Evolutionary conservation across 2,329 filamentous ascomycete species (phyloP).

Genomic region (Beauveria medogensis): DNA sequence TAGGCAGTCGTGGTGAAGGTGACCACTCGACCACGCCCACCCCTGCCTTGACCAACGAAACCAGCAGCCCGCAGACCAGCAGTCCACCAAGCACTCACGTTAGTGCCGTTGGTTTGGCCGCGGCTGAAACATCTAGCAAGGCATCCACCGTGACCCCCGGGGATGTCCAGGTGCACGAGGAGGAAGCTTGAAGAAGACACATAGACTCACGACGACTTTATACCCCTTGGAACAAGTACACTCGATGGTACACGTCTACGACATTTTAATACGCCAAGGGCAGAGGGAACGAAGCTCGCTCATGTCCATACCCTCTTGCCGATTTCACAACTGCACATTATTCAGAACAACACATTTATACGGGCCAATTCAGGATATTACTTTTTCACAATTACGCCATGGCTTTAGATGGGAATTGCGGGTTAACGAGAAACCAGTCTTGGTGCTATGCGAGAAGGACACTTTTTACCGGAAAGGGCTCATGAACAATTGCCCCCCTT

Average conservation of each 20-base stretch:
- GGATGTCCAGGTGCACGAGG: constrained; percentile 20
- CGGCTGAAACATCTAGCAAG: constrained; percentile 22
- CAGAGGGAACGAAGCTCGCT: constrained; percentile 7
- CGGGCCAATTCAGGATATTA: constrained; percentile 9
- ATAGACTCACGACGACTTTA: constrained; percentile 11
- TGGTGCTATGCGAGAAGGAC: background rate
- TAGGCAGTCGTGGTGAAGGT: constrained; percentile 17
- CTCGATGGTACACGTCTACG: constrained; percentile 15
- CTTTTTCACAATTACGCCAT: background rate
- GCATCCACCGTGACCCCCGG: constrained; percentile 12
- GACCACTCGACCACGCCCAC: constrained; percentile 50
- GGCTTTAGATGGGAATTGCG: constrained; percentile 8
- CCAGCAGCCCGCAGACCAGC: constrained; percentile 61
- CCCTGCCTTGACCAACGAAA: constrained; percentile 59
- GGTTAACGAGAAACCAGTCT: constrained; percentile 8
- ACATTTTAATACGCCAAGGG: constrained; percentile 15
- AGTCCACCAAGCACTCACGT: constrained; percentile 56
- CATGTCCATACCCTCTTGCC: constrained; percentile 11
- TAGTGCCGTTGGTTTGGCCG: constrained; percentile 39
- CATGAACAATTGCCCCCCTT: background rate
- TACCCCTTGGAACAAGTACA: constrained; percentile 6
- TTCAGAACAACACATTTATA: constrained; percentile 6
- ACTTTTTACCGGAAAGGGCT: background rate
- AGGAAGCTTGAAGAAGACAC: constrained; percentile 21
- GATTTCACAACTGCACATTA: constrained; percentile 11